Evolutionary conservation across 2,329 filamentous ascomycete genomes (phyloP), one percentile per base, ranked within the genome.

Genomic region (Trichothecium sympodiale): DNA sequence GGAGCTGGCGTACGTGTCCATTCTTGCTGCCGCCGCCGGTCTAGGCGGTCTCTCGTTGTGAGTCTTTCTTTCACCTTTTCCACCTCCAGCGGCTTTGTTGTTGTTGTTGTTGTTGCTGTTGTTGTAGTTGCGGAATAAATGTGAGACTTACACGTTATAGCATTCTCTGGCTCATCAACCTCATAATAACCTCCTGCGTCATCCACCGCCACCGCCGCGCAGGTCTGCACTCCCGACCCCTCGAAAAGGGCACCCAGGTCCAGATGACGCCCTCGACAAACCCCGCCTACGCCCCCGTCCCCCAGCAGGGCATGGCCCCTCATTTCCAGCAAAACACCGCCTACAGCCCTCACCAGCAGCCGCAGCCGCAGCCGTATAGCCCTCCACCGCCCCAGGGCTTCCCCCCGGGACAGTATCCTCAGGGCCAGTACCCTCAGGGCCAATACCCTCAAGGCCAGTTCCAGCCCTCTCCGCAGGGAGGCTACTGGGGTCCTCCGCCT

Each of bases 41-140:
- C 38, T 70, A 1, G 65, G 64, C 4, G 61, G 51, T 2, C 10
- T 67, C 0, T 44, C 62, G 23, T 66, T 65, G 66, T 69, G 51
- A 46, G 63, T 54, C 10, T n/a, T 6, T 2, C 4, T 1, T 16
- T 13, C 2, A 1, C n/a, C 0, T 1, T 0, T 3, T 8, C 27
- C n/a, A n/a, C n/a, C n/a, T n/a, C n/a, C n/a, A n/a, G n/a, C n/a
- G n/a, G n/a, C n/a, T n/a, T n/a, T n/a, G n/a, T n/a, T n/a, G n/a
- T n/a, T n/a, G n/a, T n/a, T n/a, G n/a, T n/a, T n/a, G n/a, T n/a
- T n/a, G n/a, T n/a, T n/a, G n/a, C n/a, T n/a, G n/a, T n/a, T n/a
- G n/a, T n/a, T n/a, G n/a, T n/a, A n/a, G n/a, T n/a, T n/a, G n/a
- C n/a, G n/a, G n/a, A n/a, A n/a, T n/a, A n/a, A n/a, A n/a, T n/a